Conservation (phyloP, 2,329 filamentous ascomycete genomes). For the Fusarium musae region DNA sequence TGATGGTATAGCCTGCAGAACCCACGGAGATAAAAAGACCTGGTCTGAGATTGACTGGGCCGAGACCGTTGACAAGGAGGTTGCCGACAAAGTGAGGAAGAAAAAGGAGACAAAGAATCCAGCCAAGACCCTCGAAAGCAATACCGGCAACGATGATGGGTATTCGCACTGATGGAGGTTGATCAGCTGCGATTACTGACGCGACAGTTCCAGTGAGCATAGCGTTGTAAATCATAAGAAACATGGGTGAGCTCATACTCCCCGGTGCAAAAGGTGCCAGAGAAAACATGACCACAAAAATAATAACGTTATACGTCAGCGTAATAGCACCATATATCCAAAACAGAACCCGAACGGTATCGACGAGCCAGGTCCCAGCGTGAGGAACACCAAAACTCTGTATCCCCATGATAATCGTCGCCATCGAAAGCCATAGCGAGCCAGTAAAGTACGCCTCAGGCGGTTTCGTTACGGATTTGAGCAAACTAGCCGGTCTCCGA, state of each 20-base stretch:
- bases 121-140: background rate
- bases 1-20: slow-evolving; percentile 7
- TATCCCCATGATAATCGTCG: slow-evolving; percentile 7
- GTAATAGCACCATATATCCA: background rate
- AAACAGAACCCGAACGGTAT: background rate
- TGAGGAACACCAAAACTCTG: slow-evolving; percentile 11
- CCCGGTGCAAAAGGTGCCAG: background rate
- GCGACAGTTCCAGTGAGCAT: background rate
- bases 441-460: slow-evolving; percentile 9
- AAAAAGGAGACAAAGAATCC: background rate
- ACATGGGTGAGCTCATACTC: slow-evolving; percentile 14
- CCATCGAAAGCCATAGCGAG: background rate
- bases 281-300: slow-evolving; percentile 3
- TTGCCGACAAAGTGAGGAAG: background rate
- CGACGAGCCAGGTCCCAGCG: background rate
- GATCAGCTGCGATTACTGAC: background rate
- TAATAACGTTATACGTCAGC: background rate
- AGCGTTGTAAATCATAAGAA: slow-evolving; percentile 4
- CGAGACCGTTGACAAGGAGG: background rate
- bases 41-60: background rate
- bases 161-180: background rate
- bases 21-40: background rate
- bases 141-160: background rate
- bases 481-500: background rate
- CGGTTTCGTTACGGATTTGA: background rate